Base-by-base conservation (phyloP, 2,329 filamentous ascomycete species). In the Colletotrichum eremochloae region DNA sequence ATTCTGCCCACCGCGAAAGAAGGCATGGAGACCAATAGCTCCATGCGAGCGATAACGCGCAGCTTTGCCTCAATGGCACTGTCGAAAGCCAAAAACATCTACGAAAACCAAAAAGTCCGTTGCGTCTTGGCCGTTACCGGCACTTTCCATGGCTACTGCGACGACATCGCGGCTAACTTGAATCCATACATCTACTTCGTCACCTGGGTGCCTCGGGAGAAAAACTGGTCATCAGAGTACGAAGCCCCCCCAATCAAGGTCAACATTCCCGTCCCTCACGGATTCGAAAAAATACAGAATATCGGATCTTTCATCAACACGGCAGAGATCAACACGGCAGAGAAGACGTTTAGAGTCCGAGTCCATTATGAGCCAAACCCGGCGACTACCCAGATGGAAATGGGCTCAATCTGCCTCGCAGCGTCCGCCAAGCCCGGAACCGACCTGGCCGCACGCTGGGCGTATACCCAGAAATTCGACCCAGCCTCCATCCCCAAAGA, bases 321-420 rank as follows among this genome's bases (percentile, higher is more conserved):
- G 6, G 24, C 38, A 5, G 11, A n/a, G n/a, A 24, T 62, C n/a
- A 24, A 57, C 31, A 11, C 0, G 6, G 24, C 38, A 5, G 11
- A n/a, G 12, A 36, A 33, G 64, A 5, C 11, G 11, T 57, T 62
- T 7, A 15, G 31, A 14, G 64, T 67, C 11, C 56, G 46, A 8
- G 50, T 67, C 5, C 55, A 52, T 5, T 33, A 33, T n/a, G 31
- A 31, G 5, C 31, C 46, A 15, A 24, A 33, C 29, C 33, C 46
- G 20, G 48, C 66, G 9, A 68, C 66, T 8, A 63, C 66, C 3
- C n/a, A 29, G 7, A 68, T 68, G 66, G 66, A 68, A 31, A 68
- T 63, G 66, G 29, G 42, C 12, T 38, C 66, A 11, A 11, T 63
- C 2, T 56, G 42, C n/a, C 14, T 38, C 29, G 38, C 62, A 40